Conservation (phyloP, 1,284 basidiomycete species). For the Ustilago vetiveriae region DNA sequence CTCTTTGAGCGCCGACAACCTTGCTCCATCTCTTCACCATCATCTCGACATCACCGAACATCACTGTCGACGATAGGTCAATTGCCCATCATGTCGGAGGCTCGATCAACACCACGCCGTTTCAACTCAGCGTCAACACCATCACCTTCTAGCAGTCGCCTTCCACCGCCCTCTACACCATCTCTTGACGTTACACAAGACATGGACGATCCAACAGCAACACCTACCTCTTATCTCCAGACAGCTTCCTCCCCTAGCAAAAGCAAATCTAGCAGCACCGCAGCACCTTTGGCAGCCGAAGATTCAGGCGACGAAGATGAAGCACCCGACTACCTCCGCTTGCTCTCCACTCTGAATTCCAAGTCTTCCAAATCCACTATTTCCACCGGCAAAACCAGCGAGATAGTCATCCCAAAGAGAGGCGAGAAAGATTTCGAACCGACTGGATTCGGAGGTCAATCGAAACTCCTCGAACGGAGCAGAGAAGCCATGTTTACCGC, state of each 20-base stretch:
- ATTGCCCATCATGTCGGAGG: constrained; percentile 3
- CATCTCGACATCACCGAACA: background rate
- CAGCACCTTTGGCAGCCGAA: constrained; percentile 4
- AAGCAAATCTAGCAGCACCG: background rate
- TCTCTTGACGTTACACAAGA: constrained; percentile 11
- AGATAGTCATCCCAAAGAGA: constrained; percentile 57
- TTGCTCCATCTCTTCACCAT: background rate
- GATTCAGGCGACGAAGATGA: constrained; percentile 43
- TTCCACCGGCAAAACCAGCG: background rate
- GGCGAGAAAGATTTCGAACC: constrained; percentile 78
- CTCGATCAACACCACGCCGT: constrained; percentile 11
- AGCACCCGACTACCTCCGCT: constrained; percentile 45
- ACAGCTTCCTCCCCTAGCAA: background rate
- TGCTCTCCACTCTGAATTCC: constrained; percentile 31
- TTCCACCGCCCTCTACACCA: constrained; percentile 9
- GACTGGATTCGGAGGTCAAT: constrained; percentile 72
- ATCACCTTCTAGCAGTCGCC: background rate
- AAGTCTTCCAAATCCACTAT: constrained; percentile 17
- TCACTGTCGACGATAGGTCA: no score
- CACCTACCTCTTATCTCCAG: constrained; percentile 11
- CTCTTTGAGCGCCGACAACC: no score
- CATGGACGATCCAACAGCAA: constrained; percentile 31
- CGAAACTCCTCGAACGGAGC: constrained; percentile 82
- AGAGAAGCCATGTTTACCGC: constrained; percentile 86
- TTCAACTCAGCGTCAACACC: background rate